Evolutionary conservation across 805 yeast genomes (phyloP), one percentile per base, ranked within the genome.

Genomic region (Metschnikowia santaceciliae): DNA sequence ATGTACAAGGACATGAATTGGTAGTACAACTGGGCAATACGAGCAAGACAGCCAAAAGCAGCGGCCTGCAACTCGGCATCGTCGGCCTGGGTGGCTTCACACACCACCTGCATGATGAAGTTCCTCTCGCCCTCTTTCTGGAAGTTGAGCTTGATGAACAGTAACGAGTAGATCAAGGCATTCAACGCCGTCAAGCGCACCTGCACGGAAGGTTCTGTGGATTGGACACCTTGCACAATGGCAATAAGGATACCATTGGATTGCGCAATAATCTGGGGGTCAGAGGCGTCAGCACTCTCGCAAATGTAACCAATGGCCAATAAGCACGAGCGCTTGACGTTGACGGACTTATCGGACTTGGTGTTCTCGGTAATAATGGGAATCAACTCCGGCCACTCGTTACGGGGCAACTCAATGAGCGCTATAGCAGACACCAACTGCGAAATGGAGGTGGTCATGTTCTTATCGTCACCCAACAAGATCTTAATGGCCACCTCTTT

Each of bases 91-190:
- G 99, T 91, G 15, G 97, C 96, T 71, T 94, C 98, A 72, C 99
- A 94, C 14, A 94, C 97, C 40, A 94, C 97, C 75, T 90, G 97
- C 99, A 94, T 94, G 68, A 94, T 88, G 70, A 87, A 90, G 68
- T 94, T 91, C 65, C 99, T 82, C 76, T 94, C 99, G 54, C 94
- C 95, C 65, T 92, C 98, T 53, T 87, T 80, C 60, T 84, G 90
- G 76, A 94, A 94, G 71, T 94, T 94, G 62, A 77, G 79, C 54
- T 86, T 83, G 70, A 94, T 90, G 68, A 92, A 94, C 58, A 86
- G 95, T 60, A 94, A 79, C 32, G 98, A 90, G 71, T 87, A 88
- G 41, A 88, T 95, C 54, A 94, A 79, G 2, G 99, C 96, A 64
- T 88, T 88, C 59, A 94, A 77, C 1, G 99, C 99, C 5, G 97